A percentile compares a stretch with the other conserved stretches of the same genome.
These are phyloP conservation scores for Volutella citrinella DNA, from an alignment of 2,329 filamentous ascomycete genomes.

Conservation along the genomic window DNA sequence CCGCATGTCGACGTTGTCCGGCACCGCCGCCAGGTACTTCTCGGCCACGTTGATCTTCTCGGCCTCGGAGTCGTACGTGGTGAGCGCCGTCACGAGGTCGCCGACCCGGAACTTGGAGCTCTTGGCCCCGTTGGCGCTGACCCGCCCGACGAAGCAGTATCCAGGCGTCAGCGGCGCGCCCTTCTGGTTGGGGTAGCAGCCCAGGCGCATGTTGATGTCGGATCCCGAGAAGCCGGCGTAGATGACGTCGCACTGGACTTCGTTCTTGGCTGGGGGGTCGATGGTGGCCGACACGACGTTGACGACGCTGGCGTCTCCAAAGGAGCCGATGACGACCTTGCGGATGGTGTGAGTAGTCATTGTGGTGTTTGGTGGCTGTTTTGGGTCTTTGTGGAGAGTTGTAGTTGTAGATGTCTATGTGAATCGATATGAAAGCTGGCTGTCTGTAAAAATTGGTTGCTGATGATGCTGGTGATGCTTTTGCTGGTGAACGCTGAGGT, in stretches of 20 bases:
- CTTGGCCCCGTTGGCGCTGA: constrained; percentile 36
- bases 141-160: constrained; percentile 45
- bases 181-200: constrained; percentile 44
- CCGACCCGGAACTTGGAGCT: constrained; percentile 29
- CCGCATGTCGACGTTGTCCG: constrained; percentile 36
- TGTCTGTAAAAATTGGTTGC: too few species aligned
- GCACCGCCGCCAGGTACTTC: constrained; percentile 42
- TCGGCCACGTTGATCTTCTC: constrained; percentile 44
- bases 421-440: too few species aligned
- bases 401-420: too few species aligned
- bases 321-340: constrained; percentile 42
- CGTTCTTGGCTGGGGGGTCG: constrained; percentile 35
- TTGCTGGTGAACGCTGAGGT: too few species aligned
- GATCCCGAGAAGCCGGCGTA: constrained; percentile 46
- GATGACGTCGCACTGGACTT: constrained; percentile 46
- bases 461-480: too few species aligned
- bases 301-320: constrained; percentile 38
- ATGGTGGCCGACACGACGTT: constrained; percentile 33
- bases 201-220: constrained; percentile 49
- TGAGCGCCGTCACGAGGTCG: constrained; percentile 34
- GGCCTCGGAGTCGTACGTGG: constrained; percentile 41
- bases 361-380: too few species aligned
- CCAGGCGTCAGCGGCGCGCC: constrained; percentile 46
- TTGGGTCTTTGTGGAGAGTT: too few species aligned
- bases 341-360: constrained; percentile 33